Evolutionary conservation across 805 yeast species (phyloP), one percentile per base, ranked within the genome.

Genomic region (Wickerhamiella bombiphila): DNA sequence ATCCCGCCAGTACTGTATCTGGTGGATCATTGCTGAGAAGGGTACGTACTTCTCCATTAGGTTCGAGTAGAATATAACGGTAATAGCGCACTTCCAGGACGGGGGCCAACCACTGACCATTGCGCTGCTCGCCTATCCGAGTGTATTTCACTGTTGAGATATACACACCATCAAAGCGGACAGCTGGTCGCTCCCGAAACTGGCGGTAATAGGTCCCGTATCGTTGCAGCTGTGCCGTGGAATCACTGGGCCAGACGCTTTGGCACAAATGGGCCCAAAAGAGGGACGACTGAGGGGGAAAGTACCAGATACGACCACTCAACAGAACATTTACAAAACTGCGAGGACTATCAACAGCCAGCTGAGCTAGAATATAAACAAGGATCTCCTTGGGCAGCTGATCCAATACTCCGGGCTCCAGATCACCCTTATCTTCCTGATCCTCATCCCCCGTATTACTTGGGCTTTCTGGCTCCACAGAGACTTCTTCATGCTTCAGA

Each of bases 41-140:
- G 51, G 79, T 72, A 31, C 80, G 59, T 42, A 82, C 78, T 1
- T 69, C 61, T 0, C 97, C 96, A 51, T 80, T 79, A 0, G 76
- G 76, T 53, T 68, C 80, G 51, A 88, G 85, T 44, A 96, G 64
- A 25, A 77, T 58, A 55, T 85, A 91, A 44, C 98, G 63, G 54
- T 82, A 88, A 53, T 88, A 88, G 0, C 95, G 81, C 29, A 88
- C 80, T 54, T 83, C 73, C 47, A 81, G 73, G 16, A 80, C 71
- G 1, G 95, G 95, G 42, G 73, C 72, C 32, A 67, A 57, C 78
- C 91, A 74, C 4, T 80, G 39, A 6, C 45, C 41, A 17, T 42
- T 67, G 6, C 73, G 68, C 36, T 75, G 67, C 2, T 80, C 77
- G 26, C 96, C 96, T 50, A 80, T 83, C 38, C 93, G 69, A 47